These are phyloP conservation scores for Fusarium succisae DNA, from an alignment of 2,329 filamentous ascomycete species.

Conservation along the genomic window DNA sequence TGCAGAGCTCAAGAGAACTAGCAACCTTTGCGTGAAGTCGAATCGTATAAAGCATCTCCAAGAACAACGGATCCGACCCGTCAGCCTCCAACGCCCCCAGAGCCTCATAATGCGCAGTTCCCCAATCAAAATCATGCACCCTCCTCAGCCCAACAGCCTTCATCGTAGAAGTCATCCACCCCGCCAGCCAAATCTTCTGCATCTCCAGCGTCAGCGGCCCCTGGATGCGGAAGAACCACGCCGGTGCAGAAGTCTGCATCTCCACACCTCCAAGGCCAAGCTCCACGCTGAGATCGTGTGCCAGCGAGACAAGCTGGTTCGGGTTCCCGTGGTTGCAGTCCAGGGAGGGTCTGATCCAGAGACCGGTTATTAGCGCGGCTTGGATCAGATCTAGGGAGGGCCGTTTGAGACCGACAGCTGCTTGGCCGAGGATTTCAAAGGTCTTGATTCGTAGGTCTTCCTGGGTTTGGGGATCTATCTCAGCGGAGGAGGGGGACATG, in stretches of 20 bases:
- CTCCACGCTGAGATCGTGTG: conserved; percentile 15
- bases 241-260: conserved; percentile 10
- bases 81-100: background rate
- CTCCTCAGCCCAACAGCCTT: conserved; percentile 2
- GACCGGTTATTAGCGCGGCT: conserved; percentile 2
- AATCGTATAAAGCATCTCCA: conserved; percentile 10
- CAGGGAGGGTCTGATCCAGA: conserved; percentile 18
- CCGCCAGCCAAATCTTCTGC: conserved; percentile 17
- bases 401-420: conserved; percentile 3
- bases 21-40: conserved; percentile 13
- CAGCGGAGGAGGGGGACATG: background rate
- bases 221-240: conserved; percentile 22
- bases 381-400: conserved; percentile 23
- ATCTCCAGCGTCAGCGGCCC: conserved; percentile 14
- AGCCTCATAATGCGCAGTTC: conserved; percentile 10
- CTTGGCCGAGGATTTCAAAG: conserved; percentile 13
- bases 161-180: conserved; percentile 17
- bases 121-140: conserved; percentile 10
- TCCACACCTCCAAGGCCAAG: conserved; percentile 12
- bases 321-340: conserved; percentile 9
- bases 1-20: background rate
- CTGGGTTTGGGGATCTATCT: conserved; percentile 1
- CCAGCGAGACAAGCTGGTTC: background rate
- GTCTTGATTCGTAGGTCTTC: conserved; percentile 7
- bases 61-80: background rate